Base-by-base conservation (phyloP, 768 basidiomycete genomes). In the Tricholoma saponaceum region DNA sequence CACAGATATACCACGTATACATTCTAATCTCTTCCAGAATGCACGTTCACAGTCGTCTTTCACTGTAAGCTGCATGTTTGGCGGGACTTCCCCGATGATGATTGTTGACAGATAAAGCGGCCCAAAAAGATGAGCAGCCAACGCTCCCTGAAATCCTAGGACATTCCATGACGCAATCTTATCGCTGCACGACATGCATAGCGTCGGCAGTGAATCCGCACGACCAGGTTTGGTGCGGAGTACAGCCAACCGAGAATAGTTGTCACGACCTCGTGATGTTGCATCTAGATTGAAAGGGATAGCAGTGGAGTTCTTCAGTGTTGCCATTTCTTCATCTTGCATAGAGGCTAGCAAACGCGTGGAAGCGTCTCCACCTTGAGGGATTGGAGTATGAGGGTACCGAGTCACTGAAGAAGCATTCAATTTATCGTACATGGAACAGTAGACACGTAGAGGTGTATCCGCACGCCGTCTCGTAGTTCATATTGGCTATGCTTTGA, bases 161-260 rank as follows among this genome's bases (percentile, higher is more conserved):
- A 88, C 81, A 55, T 79, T 84, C 94, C 95, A 98, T 4, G 81
- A 73, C 0, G 93, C 92, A 41, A 98, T 87, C 72, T 98, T 98
- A 69, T 98, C 95, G 62, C 90, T 92, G 72, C 95, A 98, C 0
- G 94, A 92, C 87, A 97, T 91, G 65, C 83, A 92, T 0, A 82
- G 68, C 1, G 95, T 92, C 0, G 85, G 85, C 0, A 86, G 86
- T 0, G 94, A 88, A 67, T 98, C 95, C 0, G 92, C 89, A 53
- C 95, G 84, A 2, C 94, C 96, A 5, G 95, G 95, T 67, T 98
- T 98, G 0, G 96, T 97, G 30, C 95, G 89, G 46, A 98, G 72
- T 8, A 89, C 86, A 5, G 92, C 89, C 20, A 84, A 73, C 16
- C 86, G 76, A 4, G 82, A 64, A 69, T 96, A 98, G 53, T 90